A percentile compares a stretch with the other conserved stretches of the same genome.
These are phyloP conservation scores for Coprinopsis cinerea DNA, from an alignment of 768 basidiomycete genomes.

Conservation along the genomic window DNA sequence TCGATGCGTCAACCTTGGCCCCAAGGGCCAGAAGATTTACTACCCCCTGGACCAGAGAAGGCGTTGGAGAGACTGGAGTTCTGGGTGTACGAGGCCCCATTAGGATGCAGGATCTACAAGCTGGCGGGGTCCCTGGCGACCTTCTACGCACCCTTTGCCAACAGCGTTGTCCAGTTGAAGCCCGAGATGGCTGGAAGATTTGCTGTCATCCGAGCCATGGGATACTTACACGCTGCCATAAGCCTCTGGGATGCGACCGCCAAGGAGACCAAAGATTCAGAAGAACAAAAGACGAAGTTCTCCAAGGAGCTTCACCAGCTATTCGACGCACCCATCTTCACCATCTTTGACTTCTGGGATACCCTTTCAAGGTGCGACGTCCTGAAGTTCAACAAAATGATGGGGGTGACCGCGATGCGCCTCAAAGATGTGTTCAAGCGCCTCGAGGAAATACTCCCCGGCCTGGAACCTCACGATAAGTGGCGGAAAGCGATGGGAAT, in stretches of 20 bases:
- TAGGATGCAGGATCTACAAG: conserved; percentile 11
- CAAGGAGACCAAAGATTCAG: not conserved
- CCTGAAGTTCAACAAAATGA: not conserved
- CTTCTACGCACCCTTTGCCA: conserved; percentile 10
- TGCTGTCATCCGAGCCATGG: not conserved
- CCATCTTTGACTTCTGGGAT: not conserved
- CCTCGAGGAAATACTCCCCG: not conserved
- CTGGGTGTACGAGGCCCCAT: conserved; percentile 6
- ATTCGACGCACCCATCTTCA: not conserved
- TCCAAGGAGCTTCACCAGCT: not conserved
- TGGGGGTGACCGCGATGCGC: not conserved
- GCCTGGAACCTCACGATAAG: not conserved
- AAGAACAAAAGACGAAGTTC: too few relatives aligned
- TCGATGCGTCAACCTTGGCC: conserved; percentile 7
- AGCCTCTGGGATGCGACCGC: not conserved
- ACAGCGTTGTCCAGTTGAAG: conserved; percentile 8
- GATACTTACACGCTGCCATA: not conserved
- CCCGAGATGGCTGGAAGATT: not conserved
- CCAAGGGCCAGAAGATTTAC: conserved; percentile 11
- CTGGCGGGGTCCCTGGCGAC: conserved; percentile 8
- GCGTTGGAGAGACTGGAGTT: conserved; percentile 6
- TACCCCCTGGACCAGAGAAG: conserved; percentile 12
- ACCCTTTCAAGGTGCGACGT: not conserved
- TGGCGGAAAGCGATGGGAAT: not conserved
- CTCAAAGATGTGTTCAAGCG: not conserved